Percentiles rank a stretch among this genome's conserved stretches.
phyloP scores from a whole-genome alignment of 2,329 filamentous ascomycete genomes.

The Eutypella sp. region DNA sequence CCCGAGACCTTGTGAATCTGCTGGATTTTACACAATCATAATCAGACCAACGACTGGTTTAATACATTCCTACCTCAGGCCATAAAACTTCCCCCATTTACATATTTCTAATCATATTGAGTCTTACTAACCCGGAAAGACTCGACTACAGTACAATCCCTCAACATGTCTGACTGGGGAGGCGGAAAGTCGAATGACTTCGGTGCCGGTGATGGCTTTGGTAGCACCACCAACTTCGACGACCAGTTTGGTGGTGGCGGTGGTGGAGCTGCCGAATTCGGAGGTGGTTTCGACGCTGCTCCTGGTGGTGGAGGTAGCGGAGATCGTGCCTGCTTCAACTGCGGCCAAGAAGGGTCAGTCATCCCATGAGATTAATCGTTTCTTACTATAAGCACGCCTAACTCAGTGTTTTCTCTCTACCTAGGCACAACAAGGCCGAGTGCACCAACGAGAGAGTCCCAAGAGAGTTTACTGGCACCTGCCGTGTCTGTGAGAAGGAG shows the following conservation, averaged over 20 bases:
- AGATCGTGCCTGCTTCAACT: constrained; percentile 50
- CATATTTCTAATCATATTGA: neutral
- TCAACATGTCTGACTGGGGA: constrained; percentile 14
- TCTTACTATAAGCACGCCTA: constrained; percentile 10
- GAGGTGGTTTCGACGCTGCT: constrained; percentile 3
- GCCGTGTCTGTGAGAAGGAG: constrained; percentile 42
- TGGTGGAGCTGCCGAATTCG: constrained; percentile 9
- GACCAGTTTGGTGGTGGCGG: constrained; percentile 9
- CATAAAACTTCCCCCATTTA: neutral
- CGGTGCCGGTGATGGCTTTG: constrained; percentile 9
- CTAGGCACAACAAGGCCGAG: constrained; percentile 57
- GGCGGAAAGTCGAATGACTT: constrained; percentile 1
- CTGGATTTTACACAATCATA: no score
- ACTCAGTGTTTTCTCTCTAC: constrained; percentile 5
- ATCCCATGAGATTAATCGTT: neutral
- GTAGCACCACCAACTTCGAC: constrained; percentile 4
- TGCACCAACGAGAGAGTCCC: constrained; percentile 51
- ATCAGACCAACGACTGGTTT: no score
- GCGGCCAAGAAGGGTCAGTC: constrained; percentile 46
- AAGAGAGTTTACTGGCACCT: constrained; percentile 39
- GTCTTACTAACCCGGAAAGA: constrained; percentile 12
- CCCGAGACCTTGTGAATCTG: no score
- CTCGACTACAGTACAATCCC: neutral
- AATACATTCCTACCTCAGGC: no score
- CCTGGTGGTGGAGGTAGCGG: constrained; percentile 7